Conservation (phyloP, 257 asterid genomes). For the Nicotiana paniculata region DNA sequence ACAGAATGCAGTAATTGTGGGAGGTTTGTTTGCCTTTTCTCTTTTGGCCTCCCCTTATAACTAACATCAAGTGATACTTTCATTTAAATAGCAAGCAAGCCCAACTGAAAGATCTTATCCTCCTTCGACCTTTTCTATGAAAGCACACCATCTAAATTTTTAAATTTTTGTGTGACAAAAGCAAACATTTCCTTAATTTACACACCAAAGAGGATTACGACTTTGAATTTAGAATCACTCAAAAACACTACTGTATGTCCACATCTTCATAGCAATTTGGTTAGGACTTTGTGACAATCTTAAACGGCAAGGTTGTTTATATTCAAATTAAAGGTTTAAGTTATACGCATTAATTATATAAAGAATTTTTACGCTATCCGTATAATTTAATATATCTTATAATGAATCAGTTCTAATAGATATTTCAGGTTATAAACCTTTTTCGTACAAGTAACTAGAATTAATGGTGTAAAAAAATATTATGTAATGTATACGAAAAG, state of each 20-base stretch:
- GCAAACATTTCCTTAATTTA: background rate
- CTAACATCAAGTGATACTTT: background rate
- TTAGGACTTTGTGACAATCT: slow-evolving; percentile 3
- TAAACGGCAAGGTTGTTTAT: background rate
- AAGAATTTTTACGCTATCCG: too few relatives aligned
- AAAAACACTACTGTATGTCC: background rate
- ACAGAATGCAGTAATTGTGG: background rate
- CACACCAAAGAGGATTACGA: background rate
- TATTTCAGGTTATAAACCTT: too few relatives aligned
- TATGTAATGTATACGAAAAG: too few relatives aligned
- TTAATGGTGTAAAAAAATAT: too few relatives aligned
- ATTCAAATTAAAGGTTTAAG: too few relatives aligned
- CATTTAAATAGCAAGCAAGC: background rate
- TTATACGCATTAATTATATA: too few relatives aligned
- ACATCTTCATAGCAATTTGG: background rate
- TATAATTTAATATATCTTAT: too few relatives aligned
- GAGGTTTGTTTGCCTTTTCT: background rate
- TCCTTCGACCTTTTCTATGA: slow-evolving; percentile 6
- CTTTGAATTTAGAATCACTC: background rate
- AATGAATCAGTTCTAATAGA: too few relatives aligned
- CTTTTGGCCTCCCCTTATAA: background rate
- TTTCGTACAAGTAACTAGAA: too few relatives aligned
- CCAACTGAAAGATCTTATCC: background rate
- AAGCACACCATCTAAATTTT: background rate
- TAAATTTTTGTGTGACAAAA: background rate